phyloP scores from a whole-genome alignment of 2,329 filamentous ascomycete genomes.

The Aspergillus glaucus region DNA sequence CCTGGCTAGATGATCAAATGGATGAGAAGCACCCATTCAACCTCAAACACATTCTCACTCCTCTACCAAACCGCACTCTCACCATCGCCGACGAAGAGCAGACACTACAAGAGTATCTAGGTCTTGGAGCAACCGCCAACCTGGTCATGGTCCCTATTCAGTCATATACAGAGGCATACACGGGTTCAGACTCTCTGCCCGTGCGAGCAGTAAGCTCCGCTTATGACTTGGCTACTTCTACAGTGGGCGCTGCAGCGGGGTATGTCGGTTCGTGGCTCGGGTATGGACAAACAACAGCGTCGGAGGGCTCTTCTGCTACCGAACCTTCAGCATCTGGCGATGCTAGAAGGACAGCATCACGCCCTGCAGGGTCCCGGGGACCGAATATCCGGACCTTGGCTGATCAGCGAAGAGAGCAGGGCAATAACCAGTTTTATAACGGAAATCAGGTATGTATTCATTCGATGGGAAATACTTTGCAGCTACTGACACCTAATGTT shows the following conservation, averaged over 20 bases:
- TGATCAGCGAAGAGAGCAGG: conserved; percentile 49
- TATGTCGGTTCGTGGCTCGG: conserved; percentile 41
- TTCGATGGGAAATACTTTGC: background rate
- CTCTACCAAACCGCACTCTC: conserved; percentile 67
- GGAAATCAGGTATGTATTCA: conserved; percentile 67
- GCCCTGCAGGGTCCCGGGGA: conserved; percentile 12
- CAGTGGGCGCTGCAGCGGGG: conserved; percentile 37
- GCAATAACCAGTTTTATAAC: conserved; percentile 74
- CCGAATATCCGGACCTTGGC: conserved; percentile 48
- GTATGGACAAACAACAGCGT: conserved; percentile 21
- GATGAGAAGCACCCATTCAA: conserved; percentile 61
- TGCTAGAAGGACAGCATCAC: conserved; percentile 6
- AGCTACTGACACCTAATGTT: background rate
- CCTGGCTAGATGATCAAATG: conserved; percentile 66
- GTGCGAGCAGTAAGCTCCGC: conserved; percentile 37
- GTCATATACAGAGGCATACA: conserved; percentile 55
- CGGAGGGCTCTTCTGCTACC: conserved; percentile 4
- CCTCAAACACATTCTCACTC: conserved; percentile 78
- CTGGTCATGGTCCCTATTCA: conserved; percentile 71
- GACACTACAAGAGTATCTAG: conserved; percentile 58
- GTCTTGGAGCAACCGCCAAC: conserved; percentile 71
- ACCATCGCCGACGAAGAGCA: conserved; percentile 68
- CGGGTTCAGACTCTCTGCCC: conserved; percentile 31
- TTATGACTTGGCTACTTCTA: conserved; percentile 39
- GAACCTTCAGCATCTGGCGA: conserved; percentile 6